These are phyloP conservation scores for Clarireedia hainanense DNA, from an alignment of 2,329 filamentous ascomycete genomes.

Conservation along the genomic window DNA sequence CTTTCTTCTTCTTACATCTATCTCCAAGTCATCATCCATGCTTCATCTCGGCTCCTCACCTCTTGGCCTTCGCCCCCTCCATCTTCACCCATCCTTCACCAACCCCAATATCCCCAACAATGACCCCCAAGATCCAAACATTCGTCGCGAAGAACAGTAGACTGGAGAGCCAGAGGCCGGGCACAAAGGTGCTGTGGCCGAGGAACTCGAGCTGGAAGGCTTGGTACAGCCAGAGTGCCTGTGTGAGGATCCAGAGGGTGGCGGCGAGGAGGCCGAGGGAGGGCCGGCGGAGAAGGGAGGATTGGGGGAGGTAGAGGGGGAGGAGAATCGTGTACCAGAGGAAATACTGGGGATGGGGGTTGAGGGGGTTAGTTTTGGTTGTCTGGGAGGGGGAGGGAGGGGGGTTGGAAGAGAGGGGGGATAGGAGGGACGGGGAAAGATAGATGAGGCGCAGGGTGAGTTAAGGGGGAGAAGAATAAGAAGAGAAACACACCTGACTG, in stretches of 20 bases:
- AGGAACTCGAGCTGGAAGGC: slow-evolving; percentile 72
- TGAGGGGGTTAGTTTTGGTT: not conserved
- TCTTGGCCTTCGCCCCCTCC: not conserved
- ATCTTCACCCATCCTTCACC: not conserved
- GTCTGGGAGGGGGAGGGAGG: not conserved
- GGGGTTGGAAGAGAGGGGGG: slow-evolving; percentile 20
- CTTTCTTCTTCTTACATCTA: not conserved
- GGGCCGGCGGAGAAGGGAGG: slow-evolving; percentile 57
- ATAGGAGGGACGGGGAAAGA: not conserved
- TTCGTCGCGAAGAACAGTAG: slow-evolving; percentile 79
- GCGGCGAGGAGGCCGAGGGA: slow-evolving; percentile 57
- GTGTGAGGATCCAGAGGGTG: slow-evolving; percentile 65
- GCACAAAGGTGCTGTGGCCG: slow-evolving; percentile 74
- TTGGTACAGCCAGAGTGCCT: slow-evolving; percentile 70
- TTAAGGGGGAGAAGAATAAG: slow-evolving; percentile 21
- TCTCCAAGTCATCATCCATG: not conserved
- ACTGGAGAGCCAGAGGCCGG: slow-evolving; percentile 71
- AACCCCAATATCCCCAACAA: slow-evolving; percentile 55
- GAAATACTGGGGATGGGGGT: slow-evolving; percentile 64
- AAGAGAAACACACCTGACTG: slow-evolving; percentile 60
- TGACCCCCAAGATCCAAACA: slow-evolving; percentile 75
- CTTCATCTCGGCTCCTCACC: not conserved
- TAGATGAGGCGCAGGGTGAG: not conserved
- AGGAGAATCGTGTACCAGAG: slow-evolving; percentile 96
- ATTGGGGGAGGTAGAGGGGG: slow-evolving; percentile 85